Evolutionary conservation across 2,329 filamentous ascomycete genomes (phyloP), one percentile per base, ranked within the genome.

Genomic region (Xenoacremonium recifei): DNA sequence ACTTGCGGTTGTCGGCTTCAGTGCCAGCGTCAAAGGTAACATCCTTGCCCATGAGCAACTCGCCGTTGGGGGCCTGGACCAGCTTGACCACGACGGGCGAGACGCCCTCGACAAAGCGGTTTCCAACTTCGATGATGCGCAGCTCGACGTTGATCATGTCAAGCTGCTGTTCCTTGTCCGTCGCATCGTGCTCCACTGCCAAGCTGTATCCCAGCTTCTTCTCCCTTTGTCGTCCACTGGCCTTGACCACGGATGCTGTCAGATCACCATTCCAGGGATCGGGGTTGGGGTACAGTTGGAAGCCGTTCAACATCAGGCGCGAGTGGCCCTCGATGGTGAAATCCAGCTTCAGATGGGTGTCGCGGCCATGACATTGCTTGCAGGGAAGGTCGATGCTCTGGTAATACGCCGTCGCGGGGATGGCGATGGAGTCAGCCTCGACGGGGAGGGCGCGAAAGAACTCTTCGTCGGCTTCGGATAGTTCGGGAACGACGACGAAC

Each of bases 41-140:
- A 30, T 79, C 63, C 30, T 66, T 65, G 32, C 67, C 71, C 49
- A 87, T 79, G 60, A 79, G 62, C 27, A 86, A 67, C 36, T 76
- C 73, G 40, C 73, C 74, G 13, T 64, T 64, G 4, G 72, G 69
- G 1, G 76, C 79, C 68, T 82, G 77, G 60, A 89, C 69, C 15
- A 88, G 67, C 52, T 76, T 77, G 34, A 87, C 68, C 34, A 77
- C 73, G 43, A 89, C 70, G 20, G 67, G 66, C 27, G 77, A 74
- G 18, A 83, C 68, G 18, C 66, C 71, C 33, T 77, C 65, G 40
- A 85, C 62, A 44, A 81, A 79, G 32, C 69, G 66, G 39, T 72
- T 63, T 43, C 77, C 79, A 19, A 86, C 75, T 58, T 82, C 75
- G 45, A 82, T 72, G 47, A 87, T 73, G 49, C 79, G 71, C 27